Percentiles rank a stretch among this genome's conserved stretches.
Evolutionary conservation across 768 basidiomycete genomes (phyloP).

Genomic region (Phaffia australis): DNA sequence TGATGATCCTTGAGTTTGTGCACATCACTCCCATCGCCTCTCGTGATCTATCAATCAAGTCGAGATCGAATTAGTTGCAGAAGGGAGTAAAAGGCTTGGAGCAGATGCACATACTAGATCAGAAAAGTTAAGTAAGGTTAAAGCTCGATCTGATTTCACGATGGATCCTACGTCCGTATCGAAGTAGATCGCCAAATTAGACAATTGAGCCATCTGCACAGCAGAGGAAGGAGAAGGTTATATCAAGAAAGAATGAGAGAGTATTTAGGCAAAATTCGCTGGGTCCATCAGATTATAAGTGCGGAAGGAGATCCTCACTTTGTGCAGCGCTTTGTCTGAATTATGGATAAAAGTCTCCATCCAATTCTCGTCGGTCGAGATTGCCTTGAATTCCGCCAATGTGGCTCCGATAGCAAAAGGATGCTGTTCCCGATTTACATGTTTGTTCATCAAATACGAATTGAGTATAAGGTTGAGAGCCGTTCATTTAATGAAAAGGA

Average conservation of each 20-base stretch:
- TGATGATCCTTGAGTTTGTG: slow-evolving; percentile 52
- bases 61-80: neutral
- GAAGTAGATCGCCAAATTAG: slow-evolving; percentile 84
- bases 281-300: neutral
- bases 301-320: slow-evolving; percentile 44
- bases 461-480: neutral
- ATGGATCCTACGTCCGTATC: slow-evolving; percentile 82
- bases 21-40: slow-evolving; percentile 38
- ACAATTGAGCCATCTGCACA: slow-evolving; percentile 63
- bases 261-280: neutral
- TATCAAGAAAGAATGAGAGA: slow-evolving; percentile 11
- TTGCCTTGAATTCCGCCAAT: slow-evolving; percentile 71
- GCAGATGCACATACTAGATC: neutral
- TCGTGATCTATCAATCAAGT: slow-evolving; percentile 43
- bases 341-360: slow-evolving; percentile 84
- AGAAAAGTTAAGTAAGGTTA: slow-evolving; percentile 18
- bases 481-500: neutral
- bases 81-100: neutral
- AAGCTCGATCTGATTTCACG: slow-evolving; percentile 48
- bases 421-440: slow-evolving; percentile 47
- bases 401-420: slow-evolving; percentile 90
- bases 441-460: neutral
- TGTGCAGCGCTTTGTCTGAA: slow-evolving; percentile 73
- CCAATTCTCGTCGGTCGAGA: slow-evolving; percentile 83
- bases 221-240: too few relatives aligned